Evolutionary conservation across 1,284 basidiomycete genomes (phyloP).

Genomic region (Lentinula novae-zelandiae): DNA sequence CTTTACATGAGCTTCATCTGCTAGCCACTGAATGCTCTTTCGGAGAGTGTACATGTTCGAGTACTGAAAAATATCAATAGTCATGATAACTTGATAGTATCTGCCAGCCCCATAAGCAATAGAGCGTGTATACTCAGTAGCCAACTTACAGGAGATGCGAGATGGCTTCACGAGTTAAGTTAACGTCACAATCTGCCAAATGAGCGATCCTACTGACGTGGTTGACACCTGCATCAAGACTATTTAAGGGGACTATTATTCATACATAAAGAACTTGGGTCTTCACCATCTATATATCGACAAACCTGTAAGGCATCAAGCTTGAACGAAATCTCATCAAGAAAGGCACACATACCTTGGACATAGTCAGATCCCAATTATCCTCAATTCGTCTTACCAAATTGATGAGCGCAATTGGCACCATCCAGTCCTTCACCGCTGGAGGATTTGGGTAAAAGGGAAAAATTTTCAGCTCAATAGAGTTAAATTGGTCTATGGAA

Average conservation of each 20-base stretch:
- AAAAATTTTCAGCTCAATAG: slow-evolving; percentile 93
- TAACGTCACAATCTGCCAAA: slow-evolving; percentile 87
- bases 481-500: slow-evolving; percentile 84
- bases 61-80: slow-evolving; percentile 95
- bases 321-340: not conserved
- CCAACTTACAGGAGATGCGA: slow-evolving; percentile 82
- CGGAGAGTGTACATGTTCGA: slow-evolving; percentile 96
- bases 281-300: slow-evolving; percentile 68
- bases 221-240: slow-evolving; percentile 50
- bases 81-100: slow-evolving; percentile 96
- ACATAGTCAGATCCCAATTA: slow-evolving; percentile 97
- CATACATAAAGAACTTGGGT: not conserved
- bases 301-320: slow-evolving; percentile 51
- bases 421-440: slow-evolving; percentile 90
- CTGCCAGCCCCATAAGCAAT: slow-evolving; percentile 32
- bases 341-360: slow-evolving; percentile 50
- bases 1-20: slow-evolving; percentile 77
- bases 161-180: slow-evolving; percentile 83
- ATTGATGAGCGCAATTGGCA: slow-evolving; percentile 88
- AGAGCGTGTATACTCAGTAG: slow-evolving; percentile 1
- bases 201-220: slow-evolving; percentile 91
- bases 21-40: slow-evolving; percentile 81
- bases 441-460: slow-evolving; percentile 96
- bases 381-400: slow-evolving; percentile 78
- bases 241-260: not conserved